phyloP scores from a whole-genome alignment of 176 grass and related monocot genomes.

The Avena insularis region DNA sequence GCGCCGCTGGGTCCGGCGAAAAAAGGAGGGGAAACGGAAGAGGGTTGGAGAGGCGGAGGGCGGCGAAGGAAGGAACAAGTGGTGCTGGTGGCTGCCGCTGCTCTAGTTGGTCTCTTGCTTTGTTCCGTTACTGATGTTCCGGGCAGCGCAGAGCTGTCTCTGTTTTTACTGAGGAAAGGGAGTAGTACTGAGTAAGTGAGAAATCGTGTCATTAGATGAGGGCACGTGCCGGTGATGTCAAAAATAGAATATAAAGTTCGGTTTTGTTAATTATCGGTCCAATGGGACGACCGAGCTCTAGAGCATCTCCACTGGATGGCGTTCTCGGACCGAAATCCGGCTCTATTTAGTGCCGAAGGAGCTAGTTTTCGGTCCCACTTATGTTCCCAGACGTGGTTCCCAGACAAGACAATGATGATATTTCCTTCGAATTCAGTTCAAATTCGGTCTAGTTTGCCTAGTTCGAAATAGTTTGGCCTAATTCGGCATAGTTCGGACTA shows the following conservation, averaged over 20 bases:
- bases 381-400: too few relatives aligned
- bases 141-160: not conserved
- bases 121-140: not conserved
- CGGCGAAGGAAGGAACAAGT: conserved; percentile 28
- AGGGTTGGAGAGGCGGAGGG: not conserved
- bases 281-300: too few relatives aligned
- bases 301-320: too few relatives aligned
- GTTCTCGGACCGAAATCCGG: too few relatives aligned
- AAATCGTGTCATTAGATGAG: not conserved
- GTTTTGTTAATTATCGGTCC: too few relatives aligned
- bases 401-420: too few relatives aligned
- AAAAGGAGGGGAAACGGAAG: not conserved
- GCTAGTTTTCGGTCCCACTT: too few relatives aligned
- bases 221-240: not conserved
- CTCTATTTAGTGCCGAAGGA: too few relatives aligned
- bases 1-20: not conserved
- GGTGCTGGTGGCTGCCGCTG: not conserved
- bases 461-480: too few relatives aligned
- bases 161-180: not conserved
- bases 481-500: too few relatives aligned
- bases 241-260: not conserved
- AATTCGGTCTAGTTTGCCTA: too few relatives aligned
- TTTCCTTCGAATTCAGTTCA: too few relatives aligned
- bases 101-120: not conserved
- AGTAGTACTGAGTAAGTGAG: not conserved